phyloP scores from a whole-genome alignment of 768 basidiomycete species.

The Exsudoporus frostii region DNA sequence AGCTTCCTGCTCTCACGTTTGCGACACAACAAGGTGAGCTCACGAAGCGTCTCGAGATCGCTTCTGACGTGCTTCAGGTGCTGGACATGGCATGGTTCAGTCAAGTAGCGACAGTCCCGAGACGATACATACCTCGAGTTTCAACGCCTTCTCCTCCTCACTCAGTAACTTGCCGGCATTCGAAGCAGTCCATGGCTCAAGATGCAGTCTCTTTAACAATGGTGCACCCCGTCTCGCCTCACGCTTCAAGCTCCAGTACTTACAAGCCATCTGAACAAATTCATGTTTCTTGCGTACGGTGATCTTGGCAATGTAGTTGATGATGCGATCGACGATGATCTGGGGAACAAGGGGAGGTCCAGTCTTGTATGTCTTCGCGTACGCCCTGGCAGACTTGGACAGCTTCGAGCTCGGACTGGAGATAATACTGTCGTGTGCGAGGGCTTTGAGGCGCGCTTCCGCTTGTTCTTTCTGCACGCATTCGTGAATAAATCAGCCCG shows the following conservation, averaged over 20 bases:
- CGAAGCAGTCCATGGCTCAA: conserved; percentile 96
- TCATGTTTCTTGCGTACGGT: conserved; percentile 70
- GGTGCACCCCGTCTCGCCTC: conserved; percentile 93
- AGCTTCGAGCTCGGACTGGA: conserved; percentile 42
- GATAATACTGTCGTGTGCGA: conserved; percentile 42
- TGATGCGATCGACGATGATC: conserved; percentile 76
- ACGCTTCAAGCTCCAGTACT: conserved; percentile 97
- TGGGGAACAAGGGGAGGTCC: conserved; percentile 91
- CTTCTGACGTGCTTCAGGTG: conserved; percentile 60
- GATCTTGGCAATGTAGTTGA: conserved; percentile 69
- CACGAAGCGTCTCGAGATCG: conserved; percentile 74
- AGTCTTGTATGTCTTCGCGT: conserved; percentile 87
- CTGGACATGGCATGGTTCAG: conserved; percentile 25
- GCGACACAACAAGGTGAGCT: conserved; percentile 61
- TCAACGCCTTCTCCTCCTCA: conserved; percentile 78
- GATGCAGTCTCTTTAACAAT: conserved; percentile 84
- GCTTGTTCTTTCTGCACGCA: conserved; percentile 60
- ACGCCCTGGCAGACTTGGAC: conserved; percentile 83
- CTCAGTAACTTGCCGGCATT: conserved; percentile 60
- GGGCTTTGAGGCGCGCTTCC: conserved; percentile 55
- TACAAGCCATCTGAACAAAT: conserved; percentile 74
- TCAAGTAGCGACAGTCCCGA: not conserved
- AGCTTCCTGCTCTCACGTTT: conserved; percentile 84
- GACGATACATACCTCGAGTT: conserved; percentile 63
- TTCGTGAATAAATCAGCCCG: not conserved